Percentiles rank a stretch among this genome's conserved stretches.
phyloP scores from a whole-genome alignment of 352 stramenopile species.

The Thalassiosira hispida region DNA sequence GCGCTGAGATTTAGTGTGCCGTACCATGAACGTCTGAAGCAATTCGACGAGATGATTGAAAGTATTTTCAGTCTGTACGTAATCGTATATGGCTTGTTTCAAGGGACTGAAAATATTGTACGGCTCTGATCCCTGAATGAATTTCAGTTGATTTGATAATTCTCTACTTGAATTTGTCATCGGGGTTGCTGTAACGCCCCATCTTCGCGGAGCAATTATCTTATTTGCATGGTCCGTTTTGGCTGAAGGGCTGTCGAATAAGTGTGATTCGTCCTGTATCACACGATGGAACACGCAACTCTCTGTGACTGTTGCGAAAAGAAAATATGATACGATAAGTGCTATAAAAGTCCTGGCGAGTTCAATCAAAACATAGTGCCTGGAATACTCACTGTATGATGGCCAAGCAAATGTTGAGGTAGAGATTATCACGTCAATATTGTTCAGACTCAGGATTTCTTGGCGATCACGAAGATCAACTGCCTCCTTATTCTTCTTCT shows the following conservation, averaged over 20 bases:
- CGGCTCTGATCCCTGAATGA: no score
- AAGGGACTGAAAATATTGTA: no score
- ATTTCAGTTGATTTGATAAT: slow-evolving; percentile 29
- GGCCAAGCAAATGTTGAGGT: slow-evolving; percentile 31
- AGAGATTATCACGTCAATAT: slow-evolving; percentile 31
- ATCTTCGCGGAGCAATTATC: slow-evolving; percentile 83
- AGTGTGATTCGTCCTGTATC: slow-evolving; percentile 36
- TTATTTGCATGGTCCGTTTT: background rate
- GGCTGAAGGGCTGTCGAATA: slow-evolving; percentile 1
- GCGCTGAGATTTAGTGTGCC: slow-evolving; percentile 38
- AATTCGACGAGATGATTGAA: slow-evolving; percentile 25
- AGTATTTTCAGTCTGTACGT: background rate
- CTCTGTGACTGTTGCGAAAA: slow-evolving; percentile 13
- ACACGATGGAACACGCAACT: slow-evolving; percentile 21
- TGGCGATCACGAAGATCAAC: background rate
- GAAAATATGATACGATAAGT: background rate
- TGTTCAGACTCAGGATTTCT: slow-evolving; percentile 4
- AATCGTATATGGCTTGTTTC: no score
- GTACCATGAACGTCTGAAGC: slow-evolving; percentile 17
- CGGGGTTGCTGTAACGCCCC: slow-evolving; percentile 88
- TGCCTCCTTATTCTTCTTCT: background rate
- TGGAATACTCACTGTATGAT: slow-evolving; percentile 15
- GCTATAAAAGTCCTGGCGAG: background rate
- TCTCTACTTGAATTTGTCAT: slow-evolving; percentile 87
- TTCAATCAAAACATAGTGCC: background rate